A percentile compares a stretch with the other conserved stretches of the same genome.
Conservation (phyloP, 2,329 filamentous ascomycete genomes). For the Massarina eburnea region DNA sequence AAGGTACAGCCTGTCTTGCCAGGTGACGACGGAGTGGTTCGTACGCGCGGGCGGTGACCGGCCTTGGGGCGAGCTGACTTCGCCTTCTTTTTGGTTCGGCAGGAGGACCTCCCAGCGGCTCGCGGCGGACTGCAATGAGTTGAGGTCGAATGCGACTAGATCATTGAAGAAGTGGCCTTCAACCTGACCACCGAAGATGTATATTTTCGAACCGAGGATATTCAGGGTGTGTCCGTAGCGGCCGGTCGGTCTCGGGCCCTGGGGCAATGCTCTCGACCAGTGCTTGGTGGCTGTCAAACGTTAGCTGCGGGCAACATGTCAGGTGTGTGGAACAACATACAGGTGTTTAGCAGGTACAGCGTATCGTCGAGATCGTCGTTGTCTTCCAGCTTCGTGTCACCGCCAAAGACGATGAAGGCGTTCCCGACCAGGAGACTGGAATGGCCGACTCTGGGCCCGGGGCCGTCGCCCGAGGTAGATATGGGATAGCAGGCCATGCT, state of each 20-base stretch:
- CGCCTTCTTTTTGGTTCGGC: constrained; percentile 62
- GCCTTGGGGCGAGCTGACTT: constrained; percentile 26
- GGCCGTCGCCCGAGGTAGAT: constrained; percentile 87
- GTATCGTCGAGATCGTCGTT: constrained; percentile 91
- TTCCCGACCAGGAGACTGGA: constrained; percentile 93
- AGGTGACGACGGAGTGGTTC: constrained; percentile 90
- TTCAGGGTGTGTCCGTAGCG: constrained; percentile 96
- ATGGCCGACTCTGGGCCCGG: constrained; percentile 92
- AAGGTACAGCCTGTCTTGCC: constrained; percentile 91
- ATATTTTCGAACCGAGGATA: constrained; percentile 95
- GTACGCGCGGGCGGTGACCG: constrained; percentile 77
- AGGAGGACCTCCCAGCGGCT: constrained; percentile 97
- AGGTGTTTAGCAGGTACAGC: constrained; percentile 93
- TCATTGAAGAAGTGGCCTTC: constrained; percentile 99
- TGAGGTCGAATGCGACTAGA: constrained; percentile 90
- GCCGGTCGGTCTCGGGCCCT: constrained; percentile 80
- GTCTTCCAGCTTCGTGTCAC: constrained; percentile 96
- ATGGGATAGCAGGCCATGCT: constrained; percentile 90
- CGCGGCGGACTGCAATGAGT: constrained; percentile 84
- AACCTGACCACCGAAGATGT: constrained; percentile 95
- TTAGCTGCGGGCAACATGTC: constrained; percentile 22
- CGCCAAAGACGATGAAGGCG: constrained; percentile 97
- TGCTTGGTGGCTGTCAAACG: constrained; percentile 78
- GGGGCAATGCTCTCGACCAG: constrained; percentile 92
- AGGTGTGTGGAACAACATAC: constrained; percentile 60